A percentile compares a stretch with the other conserved stretches of the same genome.
Evolutionary conservation across 805 yeast genomes (phyloP).

Genomic region (Starmera amethionina): DNA sequence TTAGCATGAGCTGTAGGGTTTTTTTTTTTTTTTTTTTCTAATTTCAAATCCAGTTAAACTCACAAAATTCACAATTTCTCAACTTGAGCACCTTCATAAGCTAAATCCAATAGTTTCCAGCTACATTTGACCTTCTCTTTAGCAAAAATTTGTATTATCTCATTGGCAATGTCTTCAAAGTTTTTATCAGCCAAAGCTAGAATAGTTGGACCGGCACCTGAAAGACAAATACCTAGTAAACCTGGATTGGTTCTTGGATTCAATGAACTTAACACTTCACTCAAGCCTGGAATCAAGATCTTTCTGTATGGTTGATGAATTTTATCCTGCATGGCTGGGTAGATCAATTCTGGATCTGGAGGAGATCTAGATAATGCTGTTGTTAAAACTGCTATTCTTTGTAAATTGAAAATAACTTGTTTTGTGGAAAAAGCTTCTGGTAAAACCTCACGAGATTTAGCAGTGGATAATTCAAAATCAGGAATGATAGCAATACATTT

Average conservation of each 20-base stretch:
- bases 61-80: slow-evolving; percentile 15
- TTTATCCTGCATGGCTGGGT: slow-evolving; percentile 93
- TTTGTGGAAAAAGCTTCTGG: slow-evolving; percentile 69
- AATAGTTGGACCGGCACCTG: slow-evolving; percentile 98
- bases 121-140: slow-evolving; percentile 59
- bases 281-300: slow-evolving; percentile 82
- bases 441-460: slow-evolving; percentile 80
- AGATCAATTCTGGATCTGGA: slow-evolving; percentile 75
- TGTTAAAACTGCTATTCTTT: slow-evolving; percentile 85
- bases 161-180: slow-evolving; percentile 73
- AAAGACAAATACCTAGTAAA: slow-evolving; percentile 83
- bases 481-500: slow-evolving; percentile 91
- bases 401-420: slow-evolving; percentile 88
- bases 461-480: slow-evolving; percentile 89
- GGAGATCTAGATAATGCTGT: slow-evolving; percentile 81
- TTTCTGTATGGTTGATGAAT: slow-evolving; percentile 97
- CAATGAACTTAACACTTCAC: slow-evolving; percentile 67
- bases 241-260: slow-evolving; percentile 82
- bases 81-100: slow-evolving; percentile 78
- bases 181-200: slow-evolving; percentile 86
- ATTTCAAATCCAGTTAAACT: no score
- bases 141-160: slow-evolving; percentile 60
- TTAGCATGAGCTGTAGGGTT: no score
- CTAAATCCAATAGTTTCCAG: slow-evolving; percentile 81
- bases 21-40: no score